These are phyloP conservation scores for Rhodamnia argentea DNA, from an alignment of 345 rosid genomes.

Conservation along the genomic window DNA sequence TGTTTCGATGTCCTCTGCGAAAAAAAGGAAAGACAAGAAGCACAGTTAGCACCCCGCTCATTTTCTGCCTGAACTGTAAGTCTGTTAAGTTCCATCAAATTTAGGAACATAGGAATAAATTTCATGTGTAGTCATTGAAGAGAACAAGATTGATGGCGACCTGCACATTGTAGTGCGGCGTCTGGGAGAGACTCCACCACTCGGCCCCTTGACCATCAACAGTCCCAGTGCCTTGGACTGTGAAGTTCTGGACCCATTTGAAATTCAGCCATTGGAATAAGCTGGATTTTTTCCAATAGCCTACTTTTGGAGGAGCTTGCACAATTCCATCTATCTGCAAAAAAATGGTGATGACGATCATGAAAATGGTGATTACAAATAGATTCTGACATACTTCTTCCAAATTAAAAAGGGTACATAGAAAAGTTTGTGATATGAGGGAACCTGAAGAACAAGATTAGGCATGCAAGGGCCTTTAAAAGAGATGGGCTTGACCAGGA, in stretches of 20 bases:
- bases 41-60: not conserved
- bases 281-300: slow-evolving; percentile 62
- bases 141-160: not conserved
- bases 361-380: not conserved
- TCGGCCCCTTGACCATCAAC: slow-evolving; percentile 71
- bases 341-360: not conserved
- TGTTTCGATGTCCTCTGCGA: slow-evolving; percentile 45
- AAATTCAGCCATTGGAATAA: slow-evolving; percentile 81
- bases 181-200: slow-evolving; percentile 53
- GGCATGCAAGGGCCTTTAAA: slow-evolving; percentile 67
- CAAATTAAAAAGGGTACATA: not conserved
- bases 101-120: not conserved
- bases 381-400: not conserved
- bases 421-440: not conserved
- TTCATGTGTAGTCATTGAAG: not conserved
- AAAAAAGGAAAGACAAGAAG: not conserved
- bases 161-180: slow-evolving; percentile 30
- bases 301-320: slow-evolving; percentile 48
- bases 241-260: slow-evolving; percentile 64
- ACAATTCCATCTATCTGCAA: slow-evolving; percentile 67
- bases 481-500: slow-evolving; percentile 39
- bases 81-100: not conserved
- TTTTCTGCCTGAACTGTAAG: not conserved
- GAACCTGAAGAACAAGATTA: slow-evolving; percentile 46
- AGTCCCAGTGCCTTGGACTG: slow-evolving; percentile 66